These are phyloP conservation scores for Leccinum solheimii DNA, from an alignment of 1,284 basidiomycete species.

Conservation along the genomic window DNA sequence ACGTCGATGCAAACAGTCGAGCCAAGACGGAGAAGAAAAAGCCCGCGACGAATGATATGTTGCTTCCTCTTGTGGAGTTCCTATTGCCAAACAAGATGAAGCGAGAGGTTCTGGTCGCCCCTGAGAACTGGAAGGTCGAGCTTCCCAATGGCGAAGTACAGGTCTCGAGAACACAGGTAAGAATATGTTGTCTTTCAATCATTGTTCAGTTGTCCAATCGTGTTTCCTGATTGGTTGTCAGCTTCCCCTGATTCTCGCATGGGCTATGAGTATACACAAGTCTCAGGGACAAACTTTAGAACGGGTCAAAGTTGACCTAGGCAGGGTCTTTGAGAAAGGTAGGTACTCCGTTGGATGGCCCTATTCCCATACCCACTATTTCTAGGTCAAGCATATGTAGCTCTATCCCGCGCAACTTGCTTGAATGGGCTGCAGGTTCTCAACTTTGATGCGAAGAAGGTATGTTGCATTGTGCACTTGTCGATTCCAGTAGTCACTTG, in stretches of 20 bases:
- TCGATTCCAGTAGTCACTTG: slow-evolving; percentile 7
- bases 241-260: slow-evolving; percentile 85
- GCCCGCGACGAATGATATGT: slow-evolving; percentile 35
- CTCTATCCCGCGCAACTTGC: slow-evolving; percentile 91
- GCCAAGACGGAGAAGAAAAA: slow-evolving; percentile 29
- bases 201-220: neutral
- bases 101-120: slow-evolving; percentile 63
- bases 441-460: slow-evolving; percentile 81
- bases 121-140: slow-evolving; percentile 85
- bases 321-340: slow-evolving; percentile 89
- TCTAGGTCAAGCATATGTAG: slow-evolving; percentile 90
- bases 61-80: slow-evolving; percentile 80
- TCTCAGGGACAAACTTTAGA: slow-evolving; percentile 90
- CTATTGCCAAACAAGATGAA: slow-evolving; percentile 56
- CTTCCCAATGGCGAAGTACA: slow-evolving; percentile 81
- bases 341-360: slow-evolving; percentile 13
- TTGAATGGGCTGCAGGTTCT: slow-evolving; percentile 90
- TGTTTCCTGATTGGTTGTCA: slow-evolving; percentile 4
- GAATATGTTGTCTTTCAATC: neutral
- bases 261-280: slow-evolving; percentile 96
- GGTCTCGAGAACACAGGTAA: slow-evolving; percentile 69
- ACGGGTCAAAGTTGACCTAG: slow-evolving; percentile 80
- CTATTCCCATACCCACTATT: slow-evolving; percentile 3
- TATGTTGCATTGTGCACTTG: slow-evolving; percentile 25
- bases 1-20: slow-evolving; percentile 36